phyloP scores from a whole-genome alignment of 2,329 filamentous ascomycete genomes.

The Colletotrichum sp. region DNA sequence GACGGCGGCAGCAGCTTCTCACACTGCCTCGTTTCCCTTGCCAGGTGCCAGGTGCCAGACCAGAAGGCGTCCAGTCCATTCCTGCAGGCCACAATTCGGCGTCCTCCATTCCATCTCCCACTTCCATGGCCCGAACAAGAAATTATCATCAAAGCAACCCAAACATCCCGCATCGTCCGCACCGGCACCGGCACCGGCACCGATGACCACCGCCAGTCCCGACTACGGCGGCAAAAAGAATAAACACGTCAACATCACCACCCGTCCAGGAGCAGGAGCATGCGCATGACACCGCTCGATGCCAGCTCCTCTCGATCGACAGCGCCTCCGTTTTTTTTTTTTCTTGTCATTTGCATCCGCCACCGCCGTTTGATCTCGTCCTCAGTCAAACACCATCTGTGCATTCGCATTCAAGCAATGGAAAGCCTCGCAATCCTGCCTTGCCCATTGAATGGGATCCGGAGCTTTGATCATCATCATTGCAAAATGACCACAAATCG shows the following conservation, averaged over 20 bases:
- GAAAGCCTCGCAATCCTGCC: neutral
- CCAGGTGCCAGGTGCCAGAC: neutral
- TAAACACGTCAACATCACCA: neutral
- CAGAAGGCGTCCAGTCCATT: neutral
- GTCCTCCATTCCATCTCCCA: neutral
- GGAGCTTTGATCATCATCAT: neutral
- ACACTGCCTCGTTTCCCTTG: neutral
- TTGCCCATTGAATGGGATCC: neutral
- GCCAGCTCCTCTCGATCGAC: neutral
- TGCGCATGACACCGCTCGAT: neutral
- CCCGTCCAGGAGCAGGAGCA: neutral
- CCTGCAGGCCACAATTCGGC: neutral
- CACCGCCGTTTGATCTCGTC: neutral
- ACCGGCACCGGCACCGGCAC: neutral
- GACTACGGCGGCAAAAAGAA: neutral
- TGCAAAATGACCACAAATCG: neutral
- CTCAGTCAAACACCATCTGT: neutral
- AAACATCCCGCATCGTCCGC: neutral
- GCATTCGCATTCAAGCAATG: neutral
- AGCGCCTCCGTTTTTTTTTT: neutral
- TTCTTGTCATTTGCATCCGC: neutral
- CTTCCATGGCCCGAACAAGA: neutral
- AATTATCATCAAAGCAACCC: conserved; percentile 11
- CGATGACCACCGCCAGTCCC: neutral
- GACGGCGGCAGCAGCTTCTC: neutral